phyloP scores from a whole-genome alignment of 2,329 filamentous ascomycete species.

The Exserohilum turcica region DNA sequence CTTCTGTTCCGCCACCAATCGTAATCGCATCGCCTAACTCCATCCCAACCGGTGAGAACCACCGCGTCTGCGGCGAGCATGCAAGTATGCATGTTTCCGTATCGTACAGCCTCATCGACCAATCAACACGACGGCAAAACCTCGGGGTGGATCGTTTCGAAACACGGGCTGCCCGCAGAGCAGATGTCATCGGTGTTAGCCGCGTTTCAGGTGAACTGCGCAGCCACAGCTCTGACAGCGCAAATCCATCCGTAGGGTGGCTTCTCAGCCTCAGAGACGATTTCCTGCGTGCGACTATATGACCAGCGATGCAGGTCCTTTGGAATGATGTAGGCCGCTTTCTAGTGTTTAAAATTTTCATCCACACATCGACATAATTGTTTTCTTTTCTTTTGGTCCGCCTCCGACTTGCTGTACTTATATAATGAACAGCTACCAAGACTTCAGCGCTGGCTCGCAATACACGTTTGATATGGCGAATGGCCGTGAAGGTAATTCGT shows the following conservation, averaged over 20 bases:
- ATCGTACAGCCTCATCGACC: background rate
- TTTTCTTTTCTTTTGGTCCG: background rate
- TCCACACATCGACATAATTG: background rate
- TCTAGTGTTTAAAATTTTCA: background rate
- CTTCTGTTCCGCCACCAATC: slow-evolving; percentile 9
- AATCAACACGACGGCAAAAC: slow-evolving; percentile 13
- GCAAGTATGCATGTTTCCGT: slow-evolving; percentile 4
- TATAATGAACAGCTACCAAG: slow-evolving; percentile 15
- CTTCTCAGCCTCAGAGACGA: background rate
- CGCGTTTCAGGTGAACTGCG: slow-evolving; percentile 37
- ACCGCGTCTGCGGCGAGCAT: background rate
- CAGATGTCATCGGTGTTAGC: slow-evolving; percentile 10
- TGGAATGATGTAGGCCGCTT: background rate
- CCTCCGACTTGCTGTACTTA: background rate
- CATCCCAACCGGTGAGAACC: slow-evolving; percentile 10
- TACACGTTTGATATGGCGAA: slow-evolving; percentile 1
- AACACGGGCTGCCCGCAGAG: slow-evolving; percentile 26
- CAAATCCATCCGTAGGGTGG: background rate
- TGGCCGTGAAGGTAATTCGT: background rate
- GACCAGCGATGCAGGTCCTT: background rate
- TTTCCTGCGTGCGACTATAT: slow-evolving; percentile 1
- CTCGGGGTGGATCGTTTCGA: slow-evolving; percentile 21
- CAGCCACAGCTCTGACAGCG: slow-evolving; percentile 23
- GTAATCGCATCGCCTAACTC: slow-evolving; percentile 5
- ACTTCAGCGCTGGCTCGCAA: slow-evolving; percentile 19